Percentiles rank a stretch among this genome's conserved stretches.
Conservation (phyloP, 257 asterid genomes). For the Lycium barbarum region DNA sequence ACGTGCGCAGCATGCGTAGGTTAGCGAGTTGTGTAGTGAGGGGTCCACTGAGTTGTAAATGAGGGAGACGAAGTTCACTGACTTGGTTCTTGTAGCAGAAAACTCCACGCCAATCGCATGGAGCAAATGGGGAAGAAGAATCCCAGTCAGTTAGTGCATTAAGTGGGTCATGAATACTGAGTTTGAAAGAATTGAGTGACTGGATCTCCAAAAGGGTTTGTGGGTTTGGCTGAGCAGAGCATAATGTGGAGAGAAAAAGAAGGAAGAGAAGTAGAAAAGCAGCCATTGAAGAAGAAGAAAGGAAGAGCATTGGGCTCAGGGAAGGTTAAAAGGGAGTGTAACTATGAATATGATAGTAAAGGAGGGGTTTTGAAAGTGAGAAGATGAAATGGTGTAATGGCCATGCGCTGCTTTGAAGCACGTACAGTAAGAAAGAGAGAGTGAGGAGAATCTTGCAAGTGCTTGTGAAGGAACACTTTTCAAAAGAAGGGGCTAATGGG, state of each 20-base stretch:
- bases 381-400: conserved; percentile 22
- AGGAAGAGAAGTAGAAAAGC: conserved; percentile 31
- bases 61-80: conserved; percentile 63
- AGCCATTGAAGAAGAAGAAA: conserved; percentile 31
- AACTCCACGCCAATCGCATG: conserved; percentile 85
- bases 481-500: conserved; percentile 23
- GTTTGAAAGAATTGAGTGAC: conserved; percentile 56
- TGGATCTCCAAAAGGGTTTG: conserved; percentile 55
- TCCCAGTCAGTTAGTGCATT: conserved; percentile 59
- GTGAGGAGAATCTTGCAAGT: conserved; percentile 5
- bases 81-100: conserved; percentile 49
- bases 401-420: conserved; percentile 2
- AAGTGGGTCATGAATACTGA: conserved; percentile 59
- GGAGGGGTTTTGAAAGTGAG: neutral
- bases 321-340: conserved; percentile 19
- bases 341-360: neutral
- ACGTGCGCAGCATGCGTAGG: conserved; percentile 67
- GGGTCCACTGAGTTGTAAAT: conserved; percentile 56
- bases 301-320: neutral
- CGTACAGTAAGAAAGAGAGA: conserved; percentile 9
- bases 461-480: conserved; percentile 41
- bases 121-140: conserved; percentile 58
- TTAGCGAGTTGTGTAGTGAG: conserved; percentile 53
- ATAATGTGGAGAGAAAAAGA: conserved; percentile 29
- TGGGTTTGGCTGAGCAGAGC: conserved; percentile 37